These are phyloP conservation scores for Cubamyces lactineus DNA, from an alignment of 768 basidiomycete species.

Conservation along the genomic window DNA sequence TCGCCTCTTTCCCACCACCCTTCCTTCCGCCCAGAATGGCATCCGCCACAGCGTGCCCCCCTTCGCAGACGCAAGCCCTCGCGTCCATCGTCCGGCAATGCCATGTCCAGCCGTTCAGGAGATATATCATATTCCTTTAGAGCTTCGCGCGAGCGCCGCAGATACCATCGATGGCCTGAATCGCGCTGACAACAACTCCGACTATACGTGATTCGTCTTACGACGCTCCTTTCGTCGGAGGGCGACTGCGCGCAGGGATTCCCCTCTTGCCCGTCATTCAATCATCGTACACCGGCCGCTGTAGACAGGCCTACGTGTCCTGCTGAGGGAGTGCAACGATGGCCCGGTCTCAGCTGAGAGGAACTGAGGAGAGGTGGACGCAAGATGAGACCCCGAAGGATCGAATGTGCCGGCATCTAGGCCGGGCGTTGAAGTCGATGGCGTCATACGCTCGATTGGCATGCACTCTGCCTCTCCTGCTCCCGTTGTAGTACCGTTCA, in stretches of 20 bases:
- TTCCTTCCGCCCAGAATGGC: neutral
- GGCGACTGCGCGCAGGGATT: neutral
- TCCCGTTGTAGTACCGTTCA: constrained; percentile 4
- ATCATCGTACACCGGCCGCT: neutral
- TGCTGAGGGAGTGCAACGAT: neutral
- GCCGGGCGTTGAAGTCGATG: neutral
- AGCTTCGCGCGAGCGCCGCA: constrained; percentile 6
- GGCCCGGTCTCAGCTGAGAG: constrained; percentile 13
- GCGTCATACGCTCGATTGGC: constrained; percentile 13
- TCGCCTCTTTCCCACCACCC: neutral
- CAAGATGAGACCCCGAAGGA: constrained; percentile 1
- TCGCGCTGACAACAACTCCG: neutral
- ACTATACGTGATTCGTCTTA: constrained; percentile 11
- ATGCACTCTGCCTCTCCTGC: neutral
- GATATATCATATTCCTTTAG: constrained; percentile 3
- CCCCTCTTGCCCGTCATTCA: too few species aligned
- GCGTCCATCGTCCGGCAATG: constrained; percentile 1
- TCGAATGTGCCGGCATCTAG: constrained; percentile 10
- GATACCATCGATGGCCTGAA: neutral
- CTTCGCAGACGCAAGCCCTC: neutral
- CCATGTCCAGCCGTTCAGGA: neutral
- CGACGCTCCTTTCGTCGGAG: neutral
- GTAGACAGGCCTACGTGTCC: neutral
- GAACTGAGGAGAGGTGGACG: neutral
- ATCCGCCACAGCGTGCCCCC: neutral